Base-by-base conservation (phyloP, 495 filamentous ascomycete species). In the Friedmanniomyces endolithicus region DNA sequence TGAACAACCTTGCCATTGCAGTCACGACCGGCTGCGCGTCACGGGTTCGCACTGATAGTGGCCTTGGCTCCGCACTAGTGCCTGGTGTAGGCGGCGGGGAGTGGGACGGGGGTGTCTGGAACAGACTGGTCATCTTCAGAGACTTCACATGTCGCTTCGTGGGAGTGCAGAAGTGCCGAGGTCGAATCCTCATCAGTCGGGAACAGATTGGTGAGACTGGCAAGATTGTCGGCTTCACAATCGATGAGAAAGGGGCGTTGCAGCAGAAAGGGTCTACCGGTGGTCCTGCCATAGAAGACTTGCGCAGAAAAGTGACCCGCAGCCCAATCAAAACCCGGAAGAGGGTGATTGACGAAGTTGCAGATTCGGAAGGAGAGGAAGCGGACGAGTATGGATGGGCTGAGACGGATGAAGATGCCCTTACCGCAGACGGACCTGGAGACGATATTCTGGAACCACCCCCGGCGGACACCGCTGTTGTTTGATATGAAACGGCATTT, bases 21-120 rank as follows among this genome's bases (percentile, higher is more conserved):
- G 64, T 87, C 9, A 74, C 86, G 47, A 85, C 79, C 35, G 85
- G 90, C 63, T 82, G 78, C 20, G 80, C 79, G 22, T 89, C 85
- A 16, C 83, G 79, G 60, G 78, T 88, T 60, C 71, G 77, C 54
- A 63, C 63, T 23, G 76, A 78, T 23, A 77, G 72, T 35, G 76
- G 76, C 1, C 14, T 56, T 1, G 65, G 68, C 22, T 58, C 63
- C 25, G 59, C 61, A 37, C 72, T 94, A n/a, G 71, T 79, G 51
- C 86, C 88, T 4, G 76, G 83, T 25, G 68, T 92, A 54, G 81
- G 81, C 48, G 76, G 75, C 20, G 70, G 67, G 3, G 74, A 80
- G 6, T 92, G 87, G 87, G 87, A 90, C 34, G 77, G 70, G 35
- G 77, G 75, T 29, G 70, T 92, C 3, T 76, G 75, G 57, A 83